Evolutionary conservation across 208 protist genomes (phyloP), one percentile per base, ranked within the genome.

Genomic region (Trypanosoma conorhini): DNA sequence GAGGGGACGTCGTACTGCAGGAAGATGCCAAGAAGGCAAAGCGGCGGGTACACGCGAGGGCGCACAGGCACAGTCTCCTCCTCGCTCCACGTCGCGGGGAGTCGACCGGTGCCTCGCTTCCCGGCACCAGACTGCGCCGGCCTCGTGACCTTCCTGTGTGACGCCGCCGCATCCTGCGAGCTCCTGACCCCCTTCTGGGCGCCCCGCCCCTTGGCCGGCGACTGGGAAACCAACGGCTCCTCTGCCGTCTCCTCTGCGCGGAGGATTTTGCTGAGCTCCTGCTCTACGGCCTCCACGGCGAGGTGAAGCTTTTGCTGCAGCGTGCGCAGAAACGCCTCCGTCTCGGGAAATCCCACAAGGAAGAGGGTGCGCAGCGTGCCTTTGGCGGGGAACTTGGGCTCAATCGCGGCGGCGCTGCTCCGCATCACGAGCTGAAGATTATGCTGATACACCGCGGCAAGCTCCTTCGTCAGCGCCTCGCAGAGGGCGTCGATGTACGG

Each of bases 341-440:
- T 70, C 46, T 92, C 84, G 26, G 89, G 86, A 75, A 94, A 94
- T 35, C 84, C 80, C 3, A 94, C 73, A 35, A 92, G 76, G 26
- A 90, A 67, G 15, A 94, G 55, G 24, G 67, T 68, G 30, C 67
- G 66, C 42, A 62, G 9, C 17, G 40, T 10, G 40, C 12, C 33
- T 28, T 48, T 28, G 24, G 57, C 12, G 28, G 48, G 62, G 9
- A 22, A 3, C 21, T 59, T 35, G 33, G 22, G 8, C 2, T 56
- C 65, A 9, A 7, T 28, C 3, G 26, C 19, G 46, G 24, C 31
- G 3, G 21, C 51, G 62, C 35, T 46, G 35, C 42, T 76, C 24
- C 57, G 79, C 67, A 75, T 69, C 44, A 74, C 50, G 70, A 68
- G 67, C 63, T 54, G 74, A n/a, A 92, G 48, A 63, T 95, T 95